A percentile compares a stretch with the other conserved stretches of the same genome.
Conservation (phyloP, 176 grass and related monocot genomes). For the Elaeis guineensis region DNA sequence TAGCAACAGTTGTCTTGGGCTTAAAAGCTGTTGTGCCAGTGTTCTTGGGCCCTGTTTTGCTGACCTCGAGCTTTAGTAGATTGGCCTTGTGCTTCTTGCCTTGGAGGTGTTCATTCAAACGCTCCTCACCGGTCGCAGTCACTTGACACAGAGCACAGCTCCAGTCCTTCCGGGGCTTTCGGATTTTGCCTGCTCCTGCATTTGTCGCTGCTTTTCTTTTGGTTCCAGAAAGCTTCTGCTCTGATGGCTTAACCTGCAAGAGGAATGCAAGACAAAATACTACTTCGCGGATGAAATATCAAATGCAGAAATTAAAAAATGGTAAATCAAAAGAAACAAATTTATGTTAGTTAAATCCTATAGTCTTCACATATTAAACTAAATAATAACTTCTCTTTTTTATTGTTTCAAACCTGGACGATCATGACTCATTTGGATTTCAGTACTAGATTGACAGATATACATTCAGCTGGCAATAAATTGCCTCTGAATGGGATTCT, state of each 20-base stretch:
- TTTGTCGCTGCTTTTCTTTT: slow-evolving; percentile 1
- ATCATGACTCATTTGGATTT: no score
- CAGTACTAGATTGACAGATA: no score
- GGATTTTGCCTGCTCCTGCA: neutral
- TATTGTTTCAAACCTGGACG: no score
- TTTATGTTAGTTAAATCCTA: no score
- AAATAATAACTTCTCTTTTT: no score
- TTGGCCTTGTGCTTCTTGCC: slow-evolving; percentile 11
- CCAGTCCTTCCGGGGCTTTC: slow-evolving; percentile 4
- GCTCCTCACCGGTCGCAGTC: neutral
- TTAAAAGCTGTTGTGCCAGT: neutral
- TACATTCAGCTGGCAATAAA: no score
- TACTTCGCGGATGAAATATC: neutral
- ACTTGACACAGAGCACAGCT: slow-evolving; percentile 1
- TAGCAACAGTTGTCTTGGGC: neutral
- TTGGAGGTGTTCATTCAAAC: slow-evolving; percentile 1
- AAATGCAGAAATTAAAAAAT: neutral
- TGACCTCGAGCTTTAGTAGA: neutral
- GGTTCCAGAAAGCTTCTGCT: neutral
- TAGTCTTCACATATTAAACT: no score
- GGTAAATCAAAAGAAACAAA: no score
- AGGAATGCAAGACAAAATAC: neutral
- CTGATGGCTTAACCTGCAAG: neutral
- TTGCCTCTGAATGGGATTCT: no score
- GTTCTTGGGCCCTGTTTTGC: neutral